Evolutionary conservation across 208 protist species (phyloP).

Genomic region (Kentomonas sorsogonicus): DNA sequence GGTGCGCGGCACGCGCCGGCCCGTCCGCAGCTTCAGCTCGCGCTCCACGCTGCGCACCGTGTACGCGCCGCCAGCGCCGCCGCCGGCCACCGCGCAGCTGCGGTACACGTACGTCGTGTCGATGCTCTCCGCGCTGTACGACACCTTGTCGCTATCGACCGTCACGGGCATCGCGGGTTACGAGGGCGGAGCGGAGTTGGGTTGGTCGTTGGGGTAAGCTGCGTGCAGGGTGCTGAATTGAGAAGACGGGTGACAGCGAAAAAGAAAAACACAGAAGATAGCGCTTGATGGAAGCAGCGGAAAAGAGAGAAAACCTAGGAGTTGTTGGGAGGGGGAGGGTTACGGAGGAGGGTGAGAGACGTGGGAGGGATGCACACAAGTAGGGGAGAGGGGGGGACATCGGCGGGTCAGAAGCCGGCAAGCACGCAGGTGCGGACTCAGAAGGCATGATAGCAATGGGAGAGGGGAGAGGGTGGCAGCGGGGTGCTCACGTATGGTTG

Average conservation of each 20-base stretch:
- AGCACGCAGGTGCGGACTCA: too few relatives aligned
- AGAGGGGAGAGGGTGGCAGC: too few relatives aligned
- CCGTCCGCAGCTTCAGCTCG: constrained; percentile 86
- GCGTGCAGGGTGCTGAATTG: background rate
- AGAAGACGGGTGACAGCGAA: constrained; percentile 1
- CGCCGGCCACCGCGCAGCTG: too few relatives aligned
- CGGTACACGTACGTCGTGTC: constrained; percentile 80
- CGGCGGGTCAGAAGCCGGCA: too few relatives aligned
- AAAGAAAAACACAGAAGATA: background rate
- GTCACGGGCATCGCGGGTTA: constrained; percentile 48
- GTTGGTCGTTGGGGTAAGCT: background rate
- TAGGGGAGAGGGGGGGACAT: too few relatives aligned
- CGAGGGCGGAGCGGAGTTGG: too few relatives aligned
- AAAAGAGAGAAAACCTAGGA: background rate
- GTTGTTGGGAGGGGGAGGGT: too few relatives aligned
- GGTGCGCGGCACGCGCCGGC: constrained; percentile 72
- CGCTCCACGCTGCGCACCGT: constrained; percentile 61
- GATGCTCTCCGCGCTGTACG: constrained; percentile 79
- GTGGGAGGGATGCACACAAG: too few relatives aligned
- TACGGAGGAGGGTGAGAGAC: too few relatives aligned
- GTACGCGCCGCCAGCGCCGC: constrained; percentile 47
- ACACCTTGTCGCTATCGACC: constrained; percentile 50
- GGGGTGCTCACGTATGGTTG: too few relatives aligned
- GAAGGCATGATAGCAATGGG: too few relatives aligned
- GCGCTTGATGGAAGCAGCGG: background rate